Evolutionary conservation across 2,329 filamentous ascomycete species (phyloP).

Genomic region (Lojkania enalia): DNA sequence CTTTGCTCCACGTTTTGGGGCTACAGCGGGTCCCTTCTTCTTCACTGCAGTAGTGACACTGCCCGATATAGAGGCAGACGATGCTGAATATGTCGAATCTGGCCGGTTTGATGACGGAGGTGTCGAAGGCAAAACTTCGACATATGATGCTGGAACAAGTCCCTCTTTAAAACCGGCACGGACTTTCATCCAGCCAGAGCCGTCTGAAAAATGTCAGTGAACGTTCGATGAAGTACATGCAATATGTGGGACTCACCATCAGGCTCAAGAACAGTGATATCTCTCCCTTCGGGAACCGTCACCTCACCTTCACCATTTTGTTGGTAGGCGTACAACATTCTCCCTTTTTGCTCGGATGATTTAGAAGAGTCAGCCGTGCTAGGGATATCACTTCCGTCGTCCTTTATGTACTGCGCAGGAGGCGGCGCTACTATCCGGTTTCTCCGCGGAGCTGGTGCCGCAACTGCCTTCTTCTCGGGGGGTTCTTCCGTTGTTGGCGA

Average conservation of each 20-base stretch:
- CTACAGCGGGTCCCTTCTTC: conserved; percentile 90
- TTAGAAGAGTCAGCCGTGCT: conserved; percentile 40
- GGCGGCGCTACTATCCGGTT: conserved; percentile 86
- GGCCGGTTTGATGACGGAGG: conserved; percentile 48
- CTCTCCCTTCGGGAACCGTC: conserved; percentile 74
- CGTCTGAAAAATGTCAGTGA: conserved; percentile 62
- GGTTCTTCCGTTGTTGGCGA: conserved; percentile 58
- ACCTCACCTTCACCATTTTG: conserved; percentile 80
- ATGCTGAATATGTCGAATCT: conserved; percentile 70
- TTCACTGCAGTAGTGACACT: conserved; percentile 58
- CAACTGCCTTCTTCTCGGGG: conserved; percentile 39
- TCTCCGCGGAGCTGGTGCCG: conserved; percentile 49
- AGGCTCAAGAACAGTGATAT: conserved; percentile 77
- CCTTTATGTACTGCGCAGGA: conserved; percentile 75
- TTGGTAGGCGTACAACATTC: conserved; percentile 88
- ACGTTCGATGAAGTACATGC: not conserved
- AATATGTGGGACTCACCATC: conserved; percentile 68
- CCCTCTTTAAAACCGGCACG: conserved; percentile 75
- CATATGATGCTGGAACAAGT: conserved; percentile 83
- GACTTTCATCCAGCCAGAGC: conserved; percentile 88
- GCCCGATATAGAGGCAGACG: conserved; percentile 71
- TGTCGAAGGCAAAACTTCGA: conserved; percentile 64
- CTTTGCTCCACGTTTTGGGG: conserved; percentile 87
- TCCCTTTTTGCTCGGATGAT: conserved; percentile 68
- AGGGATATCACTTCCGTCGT: conserved; percentile 55